Conservation (phyloP, 1,284 basidiomycete species). For the Ganoderma sp. region DNA sequence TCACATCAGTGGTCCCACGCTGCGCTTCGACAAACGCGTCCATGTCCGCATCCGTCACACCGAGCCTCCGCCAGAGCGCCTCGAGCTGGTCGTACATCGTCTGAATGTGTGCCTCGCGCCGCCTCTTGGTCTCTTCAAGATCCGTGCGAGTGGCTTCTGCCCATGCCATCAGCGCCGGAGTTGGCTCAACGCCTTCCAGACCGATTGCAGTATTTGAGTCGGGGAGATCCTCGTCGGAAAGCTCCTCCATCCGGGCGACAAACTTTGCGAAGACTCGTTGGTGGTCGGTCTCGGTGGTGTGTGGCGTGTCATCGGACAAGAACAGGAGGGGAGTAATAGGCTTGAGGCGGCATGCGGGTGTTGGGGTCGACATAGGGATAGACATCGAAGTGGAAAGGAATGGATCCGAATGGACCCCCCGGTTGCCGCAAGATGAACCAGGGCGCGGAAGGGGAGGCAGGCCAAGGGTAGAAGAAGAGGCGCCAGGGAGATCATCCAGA, state of each 20-base stretch:
- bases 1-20: conserved; percentile 77
- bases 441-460: conserved; percentile 46
- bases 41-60: conserved; percentile 74
- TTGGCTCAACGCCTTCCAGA: conserved; percentile 69
- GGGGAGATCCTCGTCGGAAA: conserved; percentile 53
- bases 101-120: conserved; percentile 80
- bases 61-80: conserved; percentile 79
- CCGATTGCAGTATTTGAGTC: conserved; percentile 54
- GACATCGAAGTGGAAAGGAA: conserved; percentile 51
- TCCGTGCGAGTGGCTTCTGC: conserved; percentile 59
- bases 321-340: conserved; percentile 37
- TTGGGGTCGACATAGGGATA: conserved; percentile 41
- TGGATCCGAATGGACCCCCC: conserved; percentile 47
- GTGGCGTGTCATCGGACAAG: conserved; percentile 32
- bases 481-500: conserved; percentile 51
- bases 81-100: conserved; percentile 87
- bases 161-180: conserved; percentile 67
- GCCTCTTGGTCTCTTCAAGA: conserved; percentile 72
- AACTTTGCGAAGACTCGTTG: conserved; percentile 68
- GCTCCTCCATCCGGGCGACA: conserved; percentile 65
- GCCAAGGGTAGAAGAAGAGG: conserved; percentile 48
- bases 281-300: conserved; percentile 50
- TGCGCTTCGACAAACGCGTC: conserved; percentile 82
- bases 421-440: conserved; percentile 46
- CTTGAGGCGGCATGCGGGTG: conserved; percentile 38